Evolutionary conservation across 2,329 filamentous ascomycete genomes (phyloP), one percentile per base, ranked within the genome.

Genomic region (Pseudophaeomoniella oleicola): DNA sequence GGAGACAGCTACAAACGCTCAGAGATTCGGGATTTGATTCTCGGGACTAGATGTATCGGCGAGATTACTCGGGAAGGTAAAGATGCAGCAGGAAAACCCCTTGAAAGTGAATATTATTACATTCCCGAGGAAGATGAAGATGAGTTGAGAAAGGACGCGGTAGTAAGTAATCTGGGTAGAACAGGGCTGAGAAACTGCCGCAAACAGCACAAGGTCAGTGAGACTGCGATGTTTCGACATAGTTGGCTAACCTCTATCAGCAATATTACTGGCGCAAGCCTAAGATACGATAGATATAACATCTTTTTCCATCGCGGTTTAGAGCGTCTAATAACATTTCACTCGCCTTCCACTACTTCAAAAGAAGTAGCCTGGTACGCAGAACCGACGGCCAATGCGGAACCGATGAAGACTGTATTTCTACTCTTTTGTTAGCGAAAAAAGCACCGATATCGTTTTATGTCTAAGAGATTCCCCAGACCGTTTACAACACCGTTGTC

Each of bases 31-130:
- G 65, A 62, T 32, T 69, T 92, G 39, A 72, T 96, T 31, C 80
- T 86, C 52, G 64, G 66, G 16, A 81, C 83, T 4, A 58, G 71
- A 5, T 94, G 85, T 53, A 77, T 96, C 44, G 90, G 90, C 33
- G 80, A 90, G 56, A 94, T 98, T 49, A 69, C 72, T 36, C 79
- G 90, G 29, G 79, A 88, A 55, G 90, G 90, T 53, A 98, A 96
- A 58, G 90, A 98, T 54, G 90, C 90, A 4, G 88, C 90, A 0
- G 90, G 90, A 46, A 90, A 94, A 63, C 64, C 79, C 4, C 71
- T 98, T 1, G 88, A 98, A 66, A 92, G 83, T 64, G 87, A 98
- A 57, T 96, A 92, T 57, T 96, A 96, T 60, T 98, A 98, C 52
- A 69, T 94, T 5, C 82, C 87, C 0, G 88, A 96, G 56, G 70